Percentiles rank a stretch among this genome's conserved stretches.
These are phyloP conservation scores for Taxillus chinensis DNA, from an alignment of 164 flowering plant species.

Conservation along the genomic window DNA sequence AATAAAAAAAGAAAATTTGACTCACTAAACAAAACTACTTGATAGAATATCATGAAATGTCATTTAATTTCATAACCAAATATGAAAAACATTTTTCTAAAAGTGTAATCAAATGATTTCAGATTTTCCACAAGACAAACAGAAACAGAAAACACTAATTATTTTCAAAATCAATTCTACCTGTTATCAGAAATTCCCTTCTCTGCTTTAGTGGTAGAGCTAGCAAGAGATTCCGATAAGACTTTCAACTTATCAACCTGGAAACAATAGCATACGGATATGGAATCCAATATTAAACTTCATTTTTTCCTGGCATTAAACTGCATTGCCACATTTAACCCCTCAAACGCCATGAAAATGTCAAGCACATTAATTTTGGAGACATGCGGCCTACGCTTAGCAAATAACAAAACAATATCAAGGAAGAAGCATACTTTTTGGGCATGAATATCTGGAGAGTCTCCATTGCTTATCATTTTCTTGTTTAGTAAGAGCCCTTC, in stretches of 20 bases:
- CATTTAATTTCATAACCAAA: too few species aligned
- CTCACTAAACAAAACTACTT: too few species aligned
- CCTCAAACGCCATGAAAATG: too few species aligned
- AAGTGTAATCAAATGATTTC: neutral
- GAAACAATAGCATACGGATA: too few species aligned
- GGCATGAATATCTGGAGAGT: slow-evolving; percentile 79
- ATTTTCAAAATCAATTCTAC: slow-evolving; percentile 12
- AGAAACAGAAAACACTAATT: neutral
- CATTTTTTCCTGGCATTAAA: too few species aligned
- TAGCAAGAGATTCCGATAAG: slow-evolving; percentile 55
- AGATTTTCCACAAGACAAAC: neutral
- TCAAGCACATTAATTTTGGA: too few species aligned
- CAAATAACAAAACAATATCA: neutral
- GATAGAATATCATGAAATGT: too few species aligned
- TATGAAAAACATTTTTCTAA: too few species aligned
- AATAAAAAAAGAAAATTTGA: too few species aligned
- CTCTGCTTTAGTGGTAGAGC: slow-evolving; percentile 50
- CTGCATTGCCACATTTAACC: too few species aligned
- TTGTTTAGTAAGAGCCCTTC: slow-evolving; percentile 77
- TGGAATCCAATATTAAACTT: too few species aligned
- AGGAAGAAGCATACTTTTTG: slow-evolving; percentile 53
- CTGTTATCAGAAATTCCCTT: slow-evolving; percentile 58
- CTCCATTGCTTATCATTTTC: slow-evolving; percentile 55
- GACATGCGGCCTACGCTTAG: too few species aligned
- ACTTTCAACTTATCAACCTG: slow-evolving; percentile 71